Evolutionary conservation across 306 rosid genomes (phyloP), one percentile per base, ranked within the genome.

Genomic region (Comarum palustre): DNA sequence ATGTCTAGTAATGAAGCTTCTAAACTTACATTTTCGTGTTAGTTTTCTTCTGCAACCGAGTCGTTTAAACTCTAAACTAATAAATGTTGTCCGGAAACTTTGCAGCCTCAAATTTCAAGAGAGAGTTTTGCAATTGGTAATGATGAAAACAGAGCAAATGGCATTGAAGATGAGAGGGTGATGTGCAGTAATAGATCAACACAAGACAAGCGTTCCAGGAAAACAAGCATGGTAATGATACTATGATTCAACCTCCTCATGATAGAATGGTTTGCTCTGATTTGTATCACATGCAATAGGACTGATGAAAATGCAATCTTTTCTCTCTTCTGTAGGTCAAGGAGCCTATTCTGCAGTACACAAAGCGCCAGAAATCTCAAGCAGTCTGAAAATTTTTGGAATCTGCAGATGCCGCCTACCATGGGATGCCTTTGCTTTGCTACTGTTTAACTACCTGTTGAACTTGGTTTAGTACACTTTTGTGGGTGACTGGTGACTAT

Each of bases 281-380:
- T n/a, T n/a, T 52, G 29, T n/a, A 20, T 52, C 29, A 52, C 59
- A n/a, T 5, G 22, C 54, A 48, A 7, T 52, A 20, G 29, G 22
- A 2, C 16, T 19, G 8, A 0, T 27, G 54, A 57, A 65, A 62
- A 46, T 34, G 36, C 65, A 54, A 39, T 66, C 45, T 60, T 51
- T 52, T 68, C 29, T 11, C 42, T 62, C 12, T 68, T 65, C 45
- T 83, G 79, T 83, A 94, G 98, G 98, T 91, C 74, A 91, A 79
- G 84, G 98, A 94, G 77, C 96, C 97, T 47, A 94, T 94, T 75
- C 86, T 84, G 70, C 98, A 94, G 82, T 61, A 85, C 77, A n/a
- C 70, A 75, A 94, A 91, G 81, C 96, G 97, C 81, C 96, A 85
- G 85, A 91, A 80, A 84, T 84, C 89, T 39, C 86, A 85, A 82